Evolutionary conservation across 441 rosid species (phyloP), one percentile per base, ranked within the genome.

Genomic region (Hypseocharis bilobata): DNA sequence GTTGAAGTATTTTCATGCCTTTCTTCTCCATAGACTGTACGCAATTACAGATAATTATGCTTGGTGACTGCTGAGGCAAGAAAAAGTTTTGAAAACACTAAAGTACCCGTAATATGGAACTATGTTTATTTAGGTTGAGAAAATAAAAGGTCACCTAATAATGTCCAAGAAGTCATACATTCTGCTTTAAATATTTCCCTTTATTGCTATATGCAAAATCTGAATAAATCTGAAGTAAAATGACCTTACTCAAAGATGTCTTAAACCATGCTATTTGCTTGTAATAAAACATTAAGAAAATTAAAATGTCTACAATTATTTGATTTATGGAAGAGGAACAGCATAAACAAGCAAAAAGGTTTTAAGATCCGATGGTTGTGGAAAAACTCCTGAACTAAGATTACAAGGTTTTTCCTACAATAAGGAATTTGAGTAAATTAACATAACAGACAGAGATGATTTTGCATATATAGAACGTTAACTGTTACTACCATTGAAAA

Each of bases 1-100:
- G 52, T 30, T 66, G 51, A 61, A 68, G 20, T 49, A 26, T 23
- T 49, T 52, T 11, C 16, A 58, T 52, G 42, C 66, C 5, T 68
- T 42, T 60, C 49, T 47, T 65, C 25, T 20, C 29, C 11, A 32
- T 10, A 44, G 34, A 55, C 28, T n/a, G 45, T 34, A 0, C 1
- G 40, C 40, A 34, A 34, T 34, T 34, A 6, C 13, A 7, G 40
- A 34, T 34, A 13, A 34, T 8, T 34, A 34, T 34, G 40, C 40
- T 34, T 34, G 0, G 4, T 34, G n/a, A n/a, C n/a, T n/a, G n/a
- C n/a, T n/a, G 2, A 34, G 40, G 40, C 40, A 34, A 34, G 40
- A 13, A 34, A 6, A 8, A 34, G 40, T 8, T 34, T 34, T 34
- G 40, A 6, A 10, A 34, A 6, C 40, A 34, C 40, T 34, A 34